Conservation (phyloP, 805 yeast genomes). For the Candida yuanshanica region DNA sequence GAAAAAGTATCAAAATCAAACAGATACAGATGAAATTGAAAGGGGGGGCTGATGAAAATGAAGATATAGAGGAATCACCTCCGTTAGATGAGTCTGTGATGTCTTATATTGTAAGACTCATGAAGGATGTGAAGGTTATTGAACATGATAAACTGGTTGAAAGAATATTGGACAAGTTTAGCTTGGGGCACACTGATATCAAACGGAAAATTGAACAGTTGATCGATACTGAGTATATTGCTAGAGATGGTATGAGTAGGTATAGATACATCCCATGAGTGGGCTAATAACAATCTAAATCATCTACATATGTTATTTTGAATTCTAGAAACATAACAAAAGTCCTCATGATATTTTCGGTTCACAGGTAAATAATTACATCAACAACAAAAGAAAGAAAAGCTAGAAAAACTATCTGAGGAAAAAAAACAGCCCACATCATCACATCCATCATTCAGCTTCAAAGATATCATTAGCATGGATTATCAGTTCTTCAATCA, state of each 20-base stretch:
- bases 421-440: no score
- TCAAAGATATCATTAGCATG: slow-evolving; percentile 82
- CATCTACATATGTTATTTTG: not conserved
- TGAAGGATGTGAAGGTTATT: slow-evolving; percentile 12
- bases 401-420: no score
- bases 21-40: slow-evolving; percentile 17
- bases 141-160: slow-evolving; percentile 12
- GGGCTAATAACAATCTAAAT: not conserved
- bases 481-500: slow-evolving; percentile 76
- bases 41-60: slow-evolving; percentile 7
- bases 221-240: slow-evolving; percentile 3
- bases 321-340: not conserved
- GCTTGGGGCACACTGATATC: slow-evolving; percentile 3
- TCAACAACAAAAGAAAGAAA: no score
- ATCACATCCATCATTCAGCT: slow-evolving; percentile 47
- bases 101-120: slow-evolving; percentile 17
- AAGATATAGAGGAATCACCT: not conserved
- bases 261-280: slow-evolving; percentile 18
- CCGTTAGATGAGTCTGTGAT: slow-evolving; percentile 10
- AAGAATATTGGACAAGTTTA: slow-evolving; percentile 5
- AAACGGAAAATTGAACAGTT: slow-evolving; percentile 10
- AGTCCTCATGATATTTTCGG: no score
- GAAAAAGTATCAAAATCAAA: slow-evolving; percentile 11
- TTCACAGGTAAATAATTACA: no score
- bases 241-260: slow-evolving; percentile 3